Percentiles rank a stretch among this genome's conserved stretches.
phyloP scores from a whole-genome alignment of 768 basidiomycete species.

The Hypholoma sublateritium region DNA sequence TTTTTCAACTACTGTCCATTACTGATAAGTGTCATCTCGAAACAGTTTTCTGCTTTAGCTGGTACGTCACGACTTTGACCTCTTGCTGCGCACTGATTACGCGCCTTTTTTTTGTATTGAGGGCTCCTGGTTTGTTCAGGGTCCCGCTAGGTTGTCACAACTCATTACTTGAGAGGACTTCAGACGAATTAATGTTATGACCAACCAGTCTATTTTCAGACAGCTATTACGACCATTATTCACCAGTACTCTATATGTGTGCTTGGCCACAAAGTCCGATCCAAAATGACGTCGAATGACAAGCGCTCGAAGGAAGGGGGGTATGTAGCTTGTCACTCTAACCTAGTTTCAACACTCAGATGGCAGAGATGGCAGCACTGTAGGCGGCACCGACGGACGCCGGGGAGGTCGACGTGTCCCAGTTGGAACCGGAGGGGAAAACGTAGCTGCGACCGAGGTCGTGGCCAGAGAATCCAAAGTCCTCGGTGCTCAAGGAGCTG shows the following conservation, averaged over 20 bases:
- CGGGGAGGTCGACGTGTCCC: conserved; percentile 28
- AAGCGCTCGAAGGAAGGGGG: conserved; percentile 11
- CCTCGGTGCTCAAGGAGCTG: conserved; percentile 34
- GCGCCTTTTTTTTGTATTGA: too few species aligned
- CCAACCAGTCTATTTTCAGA: conserved; percentile 9
- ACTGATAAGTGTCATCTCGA: neutral
- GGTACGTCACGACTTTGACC: too few species aligned
- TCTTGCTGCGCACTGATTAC: too few species aligned
- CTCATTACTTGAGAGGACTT: too few species aligned
- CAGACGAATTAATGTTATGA: neutral
- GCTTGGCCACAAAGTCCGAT: conserved; percentile 14
- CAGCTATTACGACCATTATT: conserved; percentile 14
- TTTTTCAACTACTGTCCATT: neutral
- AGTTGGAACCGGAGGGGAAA: conserved; percentile 37
- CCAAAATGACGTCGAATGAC: conserved; percentile 9
- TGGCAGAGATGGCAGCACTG: conserved; percentile 26
- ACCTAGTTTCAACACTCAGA: conserved; percentile 3
- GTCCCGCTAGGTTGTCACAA: too few species aligned
- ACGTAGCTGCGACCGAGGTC: conserved; percentile 39
- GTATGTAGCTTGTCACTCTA: conserved; percentile 10
- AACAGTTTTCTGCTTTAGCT: neutral
- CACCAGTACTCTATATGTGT: conserved; percentile 12
- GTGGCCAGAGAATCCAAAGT: conserved; percentile 39
- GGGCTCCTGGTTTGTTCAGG: too few species aligned
- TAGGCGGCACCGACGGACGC: conserved; percentile 34